phyloP scores from a whole-genome alignment of 768 basidiomycete genomes.

The Boletus huronensis region DNA sequence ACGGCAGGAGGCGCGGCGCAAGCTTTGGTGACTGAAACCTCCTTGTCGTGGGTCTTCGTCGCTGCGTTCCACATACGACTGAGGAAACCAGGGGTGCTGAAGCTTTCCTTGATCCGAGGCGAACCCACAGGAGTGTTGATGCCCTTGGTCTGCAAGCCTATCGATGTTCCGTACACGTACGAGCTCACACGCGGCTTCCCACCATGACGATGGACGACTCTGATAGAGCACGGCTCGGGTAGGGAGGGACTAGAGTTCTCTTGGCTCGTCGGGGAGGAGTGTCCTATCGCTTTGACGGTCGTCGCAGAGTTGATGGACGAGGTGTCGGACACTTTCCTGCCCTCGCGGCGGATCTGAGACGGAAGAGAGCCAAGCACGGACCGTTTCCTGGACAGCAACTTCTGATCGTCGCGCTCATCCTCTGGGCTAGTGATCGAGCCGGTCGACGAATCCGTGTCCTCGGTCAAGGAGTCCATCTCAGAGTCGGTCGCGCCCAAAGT shows the following conservation, averaged over 20 bases:
- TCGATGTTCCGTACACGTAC: constrained; percentile 26
- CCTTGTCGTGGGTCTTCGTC: constrained; percentile 38
- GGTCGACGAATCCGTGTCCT: constrained; percentile 55
- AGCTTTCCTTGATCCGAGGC: constrained; percentile 33
- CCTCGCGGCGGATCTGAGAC: constrained; percentile 40
- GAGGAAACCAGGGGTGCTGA: constrained; percentile 50
- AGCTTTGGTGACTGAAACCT: constrained; percentile 10
- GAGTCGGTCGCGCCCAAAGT: constrained; percentile 47
- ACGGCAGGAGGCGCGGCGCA: constrained; percentile 14
- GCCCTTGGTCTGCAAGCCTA: constrained; percentile 11
- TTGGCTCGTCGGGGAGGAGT: constrained; percentile 17
- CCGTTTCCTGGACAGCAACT: constrained; percentile 30
- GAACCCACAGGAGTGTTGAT: constrained; percentile 15
- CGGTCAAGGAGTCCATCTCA: constrained; percentile 61
- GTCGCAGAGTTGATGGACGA: constrained; percentile 35
- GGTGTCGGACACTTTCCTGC: constrained; percentile 35
- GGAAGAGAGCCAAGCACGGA: constrained; percentile 49
- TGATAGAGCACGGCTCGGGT: constrained; percentile 23
- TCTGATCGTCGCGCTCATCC: constrained; percentile 33
- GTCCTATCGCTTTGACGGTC: constrained; percentile 33
- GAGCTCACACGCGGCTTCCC: constrained; percentile 27
- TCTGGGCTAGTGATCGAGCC: constrained; percentile 53
- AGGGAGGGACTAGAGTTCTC: constrained; percentile 15
- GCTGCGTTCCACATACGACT: constrained; percentile 76
- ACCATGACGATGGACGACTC: constrained; percentile 27